Evolutionary conservation across 768 basidiomycete genomes (phyloP).

Genomic region (Ramaria sp.): DNA sequence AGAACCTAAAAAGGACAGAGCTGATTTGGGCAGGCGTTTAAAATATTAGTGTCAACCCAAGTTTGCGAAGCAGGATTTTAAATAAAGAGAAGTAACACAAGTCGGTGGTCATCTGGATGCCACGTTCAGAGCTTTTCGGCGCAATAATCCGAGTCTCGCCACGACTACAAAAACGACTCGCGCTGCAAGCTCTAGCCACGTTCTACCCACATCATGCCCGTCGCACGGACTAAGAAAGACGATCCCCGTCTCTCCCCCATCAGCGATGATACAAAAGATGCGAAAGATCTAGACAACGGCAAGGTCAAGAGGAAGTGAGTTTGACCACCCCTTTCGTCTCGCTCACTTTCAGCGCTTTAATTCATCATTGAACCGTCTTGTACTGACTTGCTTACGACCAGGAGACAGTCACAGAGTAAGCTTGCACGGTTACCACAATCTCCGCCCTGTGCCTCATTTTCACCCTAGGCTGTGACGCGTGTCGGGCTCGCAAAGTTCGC

Average conservation of each 20-base stretch:
- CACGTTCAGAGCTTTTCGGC: not conserved
- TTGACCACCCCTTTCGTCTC: conserved; percentile 24
- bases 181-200: not conserved
- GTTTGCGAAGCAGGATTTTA: not conserved
- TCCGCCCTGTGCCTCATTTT: conserved; percentile 12
- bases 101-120: not conserved
- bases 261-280: conserved; percentile 43
- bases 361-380: conserved; percentile 18
- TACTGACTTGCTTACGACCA: conserved; percentile 28
- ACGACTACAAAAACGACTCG: conserved; percentile 1
- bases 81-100: not conserved
- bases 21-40: not conserved
- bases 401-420: conserved; percentile 81
- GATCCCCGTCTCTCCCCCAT: conserved; percentile 42
- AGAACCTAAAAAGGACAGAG: conserved; percentile 10
- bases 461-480: conserved; percentile 68
- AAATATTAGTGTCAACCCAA: not conserved
- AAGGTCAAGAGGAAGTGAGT: conserved; percentile 76
- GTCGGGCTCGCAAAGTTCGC: conserved; percentile 77
- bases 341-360: conserved; percentile 44
- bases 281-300: conserved; percentile 58
- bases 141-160: not conserved
- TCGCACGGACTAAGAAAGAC: conserved; percentile 57
- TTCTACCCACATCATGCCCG: conserved; percentile 41
- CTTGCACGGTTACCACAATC: conserved; percentile 16